phyloP scores from a whole-genome alignment of 257 asterid species.

The Solanum habrochaites region DNA sequence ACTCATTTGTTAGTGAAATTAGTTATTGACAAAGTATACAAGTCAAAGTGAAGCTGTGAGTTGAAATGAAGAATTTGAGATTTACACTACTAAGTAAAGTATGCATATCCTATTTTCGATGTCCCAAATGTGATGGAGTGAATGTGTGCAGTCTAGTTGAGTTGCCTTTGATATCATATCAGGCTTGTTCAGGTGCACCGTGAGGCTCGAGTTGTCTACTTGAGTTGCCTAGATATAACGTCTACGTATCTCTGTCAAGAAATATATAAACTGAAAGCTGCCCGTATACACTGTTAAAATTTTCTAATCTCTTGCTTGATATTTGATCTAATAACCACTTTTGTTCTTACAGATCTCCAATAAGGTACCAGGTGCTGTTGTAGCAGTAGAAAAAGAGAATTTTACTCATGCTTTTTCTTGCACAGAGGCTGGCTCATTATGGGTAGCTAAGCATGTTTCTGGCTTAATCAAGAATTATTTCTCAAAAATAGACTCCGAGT shows the following conservation, averaged over 20 bases:
- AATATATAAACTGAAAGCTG: background rate
- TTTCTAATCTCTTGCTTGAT: background rate
- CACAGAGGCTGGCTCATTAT: conserved; percentile 56
- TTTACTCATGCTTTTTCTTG: conserved; percentile 84
- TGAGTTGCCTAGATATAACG: background rate
- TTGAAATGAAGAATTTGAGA: background rate
- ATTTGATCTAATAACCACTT: background rate
- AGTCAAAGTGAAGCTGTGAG: background rate
- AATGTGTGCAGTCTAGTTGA: background rate
- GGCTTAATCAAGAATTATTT: conserved; percentile 29
- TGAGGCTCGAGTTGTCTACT: background rate
- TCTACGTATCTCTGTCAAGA: background rate
- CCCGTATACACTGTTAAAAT: background rate
- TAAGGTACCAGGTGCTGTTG: conserved; percentile 32
- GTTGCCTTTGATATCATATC: background rate
- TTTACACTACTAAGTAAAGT: background rate
- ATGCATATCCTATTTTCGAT: background rate
- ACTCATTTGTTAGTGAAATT: background rate
- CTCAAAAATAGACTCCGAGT: background rate
- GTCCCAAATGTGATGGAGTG: background rate
- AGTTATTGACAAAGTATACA: background rate
- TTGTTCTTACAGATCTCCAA: conserved; percentile 33
- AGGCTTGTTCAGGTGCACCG: background rate
- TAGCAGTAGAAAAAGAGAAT: conserved; percentile 50
- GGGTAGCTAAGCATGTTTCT: conserved; percentile 66